Conservation (phyloP, 768 basidiomycete species). For the Candolleomyces aberdarensis region DNA sequence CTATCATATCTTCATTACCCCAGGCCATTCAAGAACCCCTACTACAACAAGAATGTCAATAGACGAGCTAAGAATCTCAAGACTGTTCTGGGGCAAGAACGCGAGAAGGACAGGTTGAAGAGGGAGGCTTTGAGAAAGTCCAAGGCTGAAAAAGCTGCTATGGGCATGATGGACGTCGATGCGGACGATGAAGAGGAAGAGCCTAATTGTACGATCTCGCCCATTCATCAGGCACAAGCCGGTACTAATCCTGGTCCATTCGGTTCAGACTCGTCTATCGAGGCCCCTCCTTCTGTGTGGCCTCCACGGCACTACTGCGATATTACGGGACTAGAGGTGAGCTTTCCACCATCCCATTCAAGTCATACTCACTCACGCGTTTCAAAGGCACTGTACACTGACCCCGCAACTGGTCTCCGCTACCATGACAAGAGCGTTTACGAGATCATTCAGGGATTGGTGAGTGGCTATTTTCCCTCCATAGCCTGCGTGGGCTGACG, state of each 20-base stretch:
- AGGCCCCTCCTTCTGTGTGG: constrained; percentile 79
- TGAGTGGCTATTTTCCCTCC: constrained; percentile 24
- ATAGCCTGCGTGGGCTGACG: neutral
- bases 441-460: constrained; percentile 73
- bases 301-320: constrained; percentile 81
- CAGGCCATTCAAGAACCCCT: constrained; percentile 75
- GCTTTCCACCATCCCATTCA: constrained; percentile 1
- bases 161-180: constrained; percentile 51
- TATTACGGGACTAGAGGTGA: constrained; percentile 80
- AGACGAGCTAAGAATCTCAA: constrained; percentile 80
- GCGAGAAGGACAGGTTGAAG: constrained; percentile 70
- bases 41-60: constrained; percentile 66
- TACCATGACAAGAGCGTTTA: constrained; percentile 89
- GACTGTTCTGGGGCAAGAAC: constrained; percentile 71
- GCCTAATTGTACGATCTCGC: constrained; percentile 56
- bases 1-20: constrained; percentile 69
- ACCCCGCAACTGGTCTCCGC: constrained; percentile 74
- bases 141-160: constrained; percentile 32
- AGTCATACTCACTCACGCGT: neutral
- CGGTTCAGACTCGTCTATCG: constrained; percentile 69
- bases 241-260: neutral
- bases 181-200: constrained; percentile 57
- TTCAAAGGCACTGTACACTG: constrained; percentile 73
- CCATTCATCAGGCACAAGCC: neutral
- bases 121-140: constrained; percentile 56